Evolutionary conservation across 2,329 filamentous ascomycete species (phyloP), one percentile per base, ranked within the genome.

Genomic region (Annulohypoxylon truncatum): DNA sequence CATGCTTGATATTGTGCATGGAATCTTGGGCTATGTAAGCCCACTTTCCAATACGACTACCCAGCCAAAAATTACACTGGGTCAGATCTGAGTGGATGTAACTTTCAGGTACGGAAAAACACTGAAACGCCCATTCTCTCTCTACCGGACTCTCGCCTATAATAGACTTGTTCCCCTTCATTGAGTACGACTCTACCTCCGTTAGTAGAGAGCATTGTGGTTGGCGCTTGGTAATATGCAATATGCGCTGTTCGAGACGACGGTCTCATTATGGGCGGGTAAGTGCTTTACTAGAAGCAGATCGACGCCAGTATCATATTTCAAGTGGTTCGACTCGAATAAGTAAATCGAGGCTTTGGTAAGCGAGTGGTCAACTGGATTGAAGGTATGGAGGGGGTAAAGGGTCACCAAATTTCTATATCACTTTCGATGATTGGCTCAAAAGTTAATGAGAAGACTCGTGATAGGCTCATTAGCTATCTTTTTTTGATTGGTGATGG

Each of bases 201-300:
- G 28, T 35, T 53, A 38, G 50, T 42, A 50, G 40, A 50, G 40
- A 63, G n/a, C 20, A 8, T 9, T 28, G 20, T 66, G 44, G 65
- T 70, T 64, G 55, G 61, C 40, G 26, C 50, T 47, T 69, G 61
- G 56, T 66, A 64, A 71, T 69, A 67, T 64, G 69, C 67, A 72
- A 71, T 71, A 68, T 70, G 59, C 51, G 66, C 46, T 42, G 46
- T 63, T 55, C 64, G 33, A 46, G 42, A 65, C 56, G 35, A 38
- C 52, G 47, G 31, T 38, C 51, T 66, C 56, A 22, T 67, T 67
- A 64, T 42, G 48, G 56, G 52, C 24, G 35, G 55, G 57, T 28
- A 40, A 55, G 55, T 50, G 38, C 42, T 33, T 63, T 29, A 24
- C 40, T 33, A 58, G 10, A 44, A 28, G 18, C 13, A 40, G 38